Evolutionary conservation across 306 rosid genomes (phyloP).

Genomic region (Dalbergia cultrata): DNA sequence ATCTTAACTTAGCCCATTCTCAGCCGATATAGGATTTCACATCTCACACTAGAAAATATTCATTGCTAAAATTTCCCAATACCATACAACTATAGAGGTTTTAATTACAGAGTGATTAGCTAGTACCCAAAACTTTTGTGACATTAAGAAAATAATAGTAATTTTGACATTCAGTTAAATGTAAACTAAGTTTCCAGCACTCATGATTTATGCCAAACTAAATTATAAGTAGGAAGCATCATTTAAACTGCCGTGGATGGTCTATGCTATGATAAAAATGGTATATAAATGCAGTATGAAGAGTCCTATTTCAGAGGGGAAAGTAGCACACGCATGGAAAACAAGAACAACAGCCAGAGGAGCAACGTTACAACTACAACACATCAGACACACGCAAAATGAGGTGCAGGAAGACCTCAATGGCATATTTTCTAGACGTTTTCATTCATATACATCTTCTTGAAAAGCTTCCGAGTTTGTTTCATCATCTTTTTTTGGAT

Average conservation of each 20-base stretch:
- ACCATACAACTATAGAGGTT: neutral
- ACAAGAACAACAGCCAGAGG: conserved; percentile 27
- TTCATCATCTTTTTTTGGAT: conserved; percentile 62
- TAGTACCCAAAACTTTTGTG: neutral
- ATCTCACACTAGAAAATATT: too few relatives aligned
- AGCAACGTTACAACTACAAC: conserved; percentile 12
- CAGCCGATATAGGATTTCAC: too few relatives aligned
- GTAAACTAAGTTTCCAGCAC: conserved; percentile 13
- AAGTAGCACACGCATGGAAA: too few relatives aligned
- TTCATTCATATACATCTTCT: conserved; percentile 63
- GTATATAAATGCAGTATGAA: conserved; percentile 1
- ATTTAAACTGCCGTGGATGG: too few relatives aligned
- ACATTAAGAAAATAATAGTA: neutral
- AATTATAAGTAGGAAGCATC: conserved; percentile 14
- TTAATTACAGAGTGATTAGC: conserved; percentile 12
- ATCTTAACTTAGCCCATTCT: too few relatives aligned
- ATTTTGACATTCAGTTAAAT: conserved; percentile 4
- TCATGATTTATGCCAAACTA: neutral
- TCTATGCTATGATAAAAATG: conserved; percentile 2
- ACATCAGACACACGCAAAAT: too few relatives aligned
- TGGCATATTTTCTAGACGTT: conserved; percentile 90
- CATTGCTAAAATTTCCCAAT: too few relatives aligned
- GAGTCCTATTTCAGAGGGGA: conserved; percentile 12
- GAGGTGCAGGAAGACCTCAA: conserved; percentile 16
- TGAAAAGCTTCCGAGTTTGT: conserved; percentile 52